phyloP scores from a whole-genome alignment of 352 stramenopile genomes.

The Aphanomyces stellatus region DNA sequence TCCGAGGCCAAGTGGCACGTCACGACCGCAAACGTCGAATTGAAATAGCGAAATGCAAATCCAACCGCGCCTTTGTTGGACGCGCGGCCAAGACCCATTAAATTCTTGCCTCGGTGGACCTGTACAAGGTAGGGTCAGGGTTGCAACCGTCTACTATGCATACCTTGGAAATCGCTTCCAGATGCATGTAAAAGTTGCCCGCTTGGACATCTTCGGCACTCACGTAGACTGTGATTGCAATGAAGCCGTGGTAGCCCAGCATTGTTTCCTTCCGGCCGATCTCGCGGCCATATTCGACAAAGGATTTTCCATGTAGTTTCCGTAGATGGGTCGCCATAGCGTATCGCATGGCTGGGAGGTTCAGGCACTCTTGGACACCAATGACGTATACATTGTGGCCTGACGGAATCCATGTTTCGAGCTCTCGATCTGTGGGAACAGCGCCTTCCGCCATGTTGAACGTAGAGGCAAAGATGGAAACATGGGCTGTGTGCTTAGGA shows the following conservation, averaged over 20 bases:
- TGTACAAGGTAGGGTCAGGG: slow-evolving; percentile 38
- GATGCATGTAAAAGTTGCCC: slow-evolving; percentile 63
- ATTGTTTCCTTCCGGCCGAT: slow-evolving; percentile 73
- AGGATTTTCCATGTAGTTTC: slow-evolving; percentile 43
- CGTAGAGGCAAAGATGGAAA: slow-evolving; percentile 14
- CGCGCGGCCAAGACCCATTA: slow-evolving; percentile 65
- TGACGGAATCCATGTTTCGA: slow-evolving; percentile 69
- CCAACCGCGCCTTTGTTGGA: slow-evolving; percentile 87
- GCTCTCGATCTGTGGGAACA: not conserved
- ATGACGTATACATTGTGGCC: slow-evolving; percentile 86
- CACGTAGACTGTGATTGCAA: slow-evolving; percentile 80
- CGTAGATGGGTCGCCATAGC: slow-evolving; percentile 60
- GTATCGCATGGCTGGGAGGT: slow-evolving; percentile 55
- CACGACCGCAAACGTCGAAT: slow-evolving; percentile 82
- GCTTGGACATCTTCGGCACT: slow-evolving; percentile 45
- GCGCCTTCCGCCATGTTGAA: slow-evolving; percentile 15
- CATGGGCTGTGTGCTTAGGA: no score
- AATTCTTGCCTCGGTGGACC: slow-evolving; percentile 64
- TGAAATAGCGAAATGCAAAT: slow-evolving; percentile 79
- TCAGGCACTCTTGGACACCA: slow-evolving; percentile 86
- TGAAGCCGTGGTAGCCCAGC: slow-evolving; percentile 81
- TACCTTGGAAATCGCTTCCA: slow-evolving; percentile 27
- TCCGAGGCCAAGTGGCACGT: slow-evolving; percentile 85
- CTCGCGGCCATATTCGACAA: slow-evolving; percentile 65
- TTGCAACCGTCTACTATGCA: no score